A percentile compares a stretch with the other conserved stretches of the same genome.
These are phyloP conservation scores for Posidonia oceanica DNA, from an alignment of 116 monocot species.

Conservation along the genomic window DNA sequence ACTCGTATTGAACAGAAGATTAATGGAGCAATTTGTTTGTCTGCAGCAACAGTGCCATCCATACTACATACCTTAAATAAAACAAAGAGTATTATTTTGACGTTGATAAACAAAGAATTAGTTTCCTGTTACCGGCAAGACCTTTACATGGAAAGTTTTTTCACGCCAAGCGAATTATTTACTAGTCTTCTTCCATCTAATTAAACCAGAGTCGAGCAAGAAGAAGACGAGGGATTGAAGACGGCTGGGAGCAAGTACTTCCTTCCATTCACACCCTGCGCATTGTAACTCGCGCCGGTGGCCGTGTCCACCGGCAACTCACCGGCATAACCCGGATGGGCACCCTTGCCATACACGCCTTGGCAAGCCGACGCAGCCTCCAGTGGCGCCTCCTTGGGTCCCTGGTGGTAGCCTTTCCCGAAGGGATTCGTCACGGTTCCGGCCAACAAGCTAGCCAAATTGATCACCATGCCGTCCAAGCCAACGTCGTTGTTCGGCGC, in stretches of 20 bases:
- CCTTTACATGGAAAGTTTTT: too few relatives aligned
- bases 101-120: too few relatives aligned
- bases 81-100: too few relatives aligned
- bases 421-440: constrained; percentile 55
- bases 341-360: constrained; percentile 27
- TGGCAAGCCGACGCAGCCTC: constrained; percentile 46
- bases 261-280: background rate
- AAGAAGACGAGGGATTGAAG: constrained; percentile 1
- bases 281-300: constrained; percentile 9
- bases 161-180: too few relatives aligned
- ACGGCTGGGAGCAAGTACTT: constrained; percentile 9
- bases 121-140: too few relatives aligned
- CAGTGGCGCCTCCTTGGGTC: constrained; percentile 28
- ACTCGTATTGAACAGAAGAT: too few relatives aligned
- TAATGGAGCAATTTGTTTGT: too few relatives aligned
- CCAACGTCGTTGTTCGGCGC: constrained; percentile 32
- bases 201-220: constrained; percentile 1
- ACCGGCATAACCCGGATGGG: constrained; percentile 13
- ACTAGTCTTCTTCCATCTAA: too few relatives aligned
- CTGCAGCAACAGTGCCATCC: too few relatives aligned
- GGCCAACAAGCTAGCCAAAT: constrained; percentile 38
- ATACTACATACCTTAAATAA: too few relatives aligned
- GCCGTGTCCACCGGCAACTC: background rate
- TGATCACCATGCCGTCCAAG: constrained; percentile 21
- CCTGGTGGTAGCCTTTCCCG: constrained; percentile 32